Percentiles rank a stretch among this genome's conserved stretches.
phyloP scores from a whole-genome alignment of 1,284 basidiomycete species.

The Rugosomyces carneus region DNA sequence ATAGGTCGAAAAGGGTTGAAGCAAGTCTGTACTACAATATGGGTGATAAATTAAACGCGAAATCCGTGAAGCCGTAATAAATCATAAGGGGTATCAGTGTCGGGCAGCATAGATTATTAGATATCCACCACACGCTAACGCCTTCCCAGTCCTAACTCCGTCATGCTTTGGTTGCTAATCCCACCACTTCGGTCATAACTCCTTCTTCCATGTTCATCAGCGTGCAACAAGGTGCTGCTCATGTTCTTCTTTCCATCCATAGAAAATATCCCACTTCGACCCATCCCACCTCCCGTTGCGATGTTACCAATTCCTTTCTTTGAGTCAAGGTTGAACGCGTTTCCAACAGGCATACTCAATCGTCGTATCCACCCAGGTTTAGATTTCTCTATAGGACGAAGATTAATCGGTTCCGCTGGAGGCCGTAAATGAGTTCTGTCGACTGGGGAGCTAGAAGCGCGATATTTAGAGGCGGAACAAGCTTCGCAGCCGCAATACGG shows the following conservation, averaged over 20 bases:
- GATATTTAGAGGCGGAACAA: conserved; percentile 52
- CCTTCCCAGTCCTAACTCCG: conserved; percentile 22
- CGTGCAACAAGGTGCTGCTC: conserved; percentile 27
- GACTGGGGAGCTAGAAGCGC: conserved; percentile 21
- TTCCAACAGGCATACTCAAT: conserved; percentile 66
- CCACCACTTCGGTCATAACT: conserved; percentile 38
- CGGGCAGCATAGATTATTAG: not conserved
- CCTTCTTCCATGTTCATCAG: conserved; percentile 36
- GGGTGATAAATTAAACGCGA: not conserved
- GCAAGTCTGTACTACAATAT: not conserved
- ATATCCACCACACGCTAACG: not conserved
- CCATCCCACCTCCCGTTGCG: conserved; percentile 14
- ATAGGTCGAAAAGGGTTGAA: too few species aligned
- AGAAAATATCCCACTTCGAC: conserved; percentile 26
- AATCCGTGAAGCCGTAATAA: not conserved
- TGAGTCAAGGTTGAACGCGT: conserved; percentile 45
- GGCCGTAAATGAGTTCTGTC: conserved; percentile 35
- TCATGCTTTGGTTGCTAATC: conserved; percentile 37
- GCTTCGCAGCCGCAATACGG: conserved; percentile 56
- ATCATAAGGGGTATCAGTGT: not conserved
- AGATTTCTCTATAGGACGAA: conserved; percentile 45
- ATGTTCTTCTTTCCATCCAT: conserved; percentile 40
- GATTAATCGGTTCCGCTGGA: conserved; percentile 33
- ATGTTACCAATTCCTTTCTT: conserved; percentile 30
- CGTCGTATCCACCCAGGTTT: conserved; percentile 66